Conservation (phyloP, 345 rosid genomes). For the Linum tenue region DNA sequence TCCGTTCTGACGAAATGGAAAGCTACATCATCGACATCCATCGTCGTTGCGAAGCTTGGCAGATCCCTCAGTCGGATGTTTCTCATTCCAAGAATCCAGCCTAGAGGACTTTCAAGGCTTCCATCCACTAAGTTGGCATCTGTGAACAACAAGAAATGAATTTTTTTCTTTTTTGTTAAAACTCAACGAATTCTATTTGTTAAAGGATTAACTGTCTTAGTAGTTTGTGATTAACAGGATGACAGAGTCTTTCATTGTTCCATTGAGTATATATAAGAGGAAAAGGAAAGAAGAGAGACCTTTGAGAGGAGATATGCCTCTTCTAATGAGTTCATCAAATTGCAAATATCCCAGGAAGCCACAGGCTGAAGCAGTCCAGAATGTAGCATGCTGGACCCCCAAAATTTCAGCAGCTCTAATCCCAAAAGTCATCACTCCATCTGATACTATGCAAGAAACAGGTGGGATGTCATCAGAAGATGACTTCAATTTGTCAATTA, state of each 20-base stretch:
- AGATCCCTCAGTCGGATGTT: constrained; percentile 10
- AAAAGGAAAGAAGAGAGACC: constrained; percentile 7
- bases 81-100: constrained; percentile 35
- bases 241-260: no score
- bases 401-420: constrained; percentile 18
- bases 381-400: constrained; percentile 22
- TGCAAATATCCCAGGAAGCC: constrained; percentile 30
- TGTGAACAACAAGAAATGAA: no score
- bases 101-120: constrained; percentile 20
- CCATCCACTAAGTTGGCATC: constrained; percentile 15
- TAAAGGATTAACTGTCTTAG: no score
- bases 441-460: constrained; percentile 4
- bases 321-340: constrained; percentile 15
- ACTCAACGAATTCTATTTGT: no score
- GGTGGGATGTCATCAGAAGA: constrained; percentile 9
- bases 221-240: no score
- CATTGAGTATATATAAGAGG: no score
- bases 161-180: no score
- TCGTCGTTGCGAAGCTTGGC: constrained; percentile 7
- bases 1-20: constrained; percentile 11
- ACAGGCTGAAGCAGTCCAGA: constrained; percentile 30
- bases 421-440: constrained; percentile 16
- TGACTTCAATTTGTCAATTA: constrained; percentile 17
- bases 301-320: constrained; percentile 30
- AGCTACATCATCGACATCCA: constrained; percentile 23